phyloP scores from a whole-genome alignment of 2,329 filamentous ascomycete species.

The Diaporthe velutina region DNA sequence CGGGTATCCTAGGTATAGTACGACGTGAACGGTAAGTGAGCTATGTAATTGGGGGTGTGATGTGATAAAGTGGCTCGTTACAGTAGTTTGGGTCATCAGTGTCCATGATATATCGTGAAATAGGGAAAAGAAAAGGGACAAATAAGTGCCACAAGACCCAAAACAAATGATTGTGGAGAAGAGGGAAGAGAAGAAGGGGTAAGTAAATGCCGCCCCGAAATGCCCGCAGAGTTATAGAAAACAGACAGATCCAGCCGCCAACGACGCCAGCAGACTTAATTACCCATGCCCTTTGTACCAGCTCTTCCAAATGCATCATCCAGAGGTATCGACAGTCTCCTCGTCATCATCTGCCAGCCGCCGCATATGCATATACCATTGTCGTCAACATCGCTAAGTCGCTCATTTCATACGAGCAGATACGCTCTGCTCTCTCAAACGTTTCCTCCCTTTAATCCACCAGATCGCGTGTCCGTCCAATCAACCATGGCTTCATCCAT shows the following conservation, averaged over 20 bases:
- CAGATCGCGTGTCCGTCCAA: neutral
- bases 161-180: slow-evolving; percentile 24
- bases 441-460: neutral
- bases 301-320: slow-evolving; percentile 12
- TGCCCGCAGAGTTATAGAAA: slow-evolving; percentile 6
- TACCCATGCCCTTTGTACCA: slow-evolving; percentile 1
- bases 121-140: slow-evolving; percentile 8
- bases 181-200: neutral
- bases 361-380: slow-evolving; percentile 20
- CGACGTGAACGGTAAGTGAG: slow-evolving; percentile 18
- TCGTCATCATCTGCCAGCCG: neutral
- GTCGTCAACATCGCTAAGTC: slow-evolving; percentile 23
- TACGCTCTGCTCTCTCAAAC: neutral
- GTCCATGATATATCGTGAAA: slow-evolving; percentile 42
- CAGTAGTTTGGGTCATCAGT: slow-evolving; percentile 33
- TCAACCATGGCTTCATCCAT: neutral
- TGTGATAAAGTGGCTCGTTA: slow-evolving; percentile 28
- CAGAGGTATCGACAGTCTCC: slow-evolving; percentile 6
- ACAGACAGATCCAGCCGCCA: slow-evolving; percentile 17
- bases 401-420: neutral
- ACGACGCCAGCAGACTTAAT: slow-evolving; percentile 16
- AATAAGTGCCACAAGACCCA: slow-evolving; percentile 3
- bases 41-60: slow-evolving; percentile 30
- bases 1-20: slow-evolving; percentile 42
- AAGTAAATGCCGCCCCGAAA: slow-evolving; percentile 29